Conservation (phyloP, 176 grass and related monocot genomes). For the Alopecurus myosuroides region DNA sequence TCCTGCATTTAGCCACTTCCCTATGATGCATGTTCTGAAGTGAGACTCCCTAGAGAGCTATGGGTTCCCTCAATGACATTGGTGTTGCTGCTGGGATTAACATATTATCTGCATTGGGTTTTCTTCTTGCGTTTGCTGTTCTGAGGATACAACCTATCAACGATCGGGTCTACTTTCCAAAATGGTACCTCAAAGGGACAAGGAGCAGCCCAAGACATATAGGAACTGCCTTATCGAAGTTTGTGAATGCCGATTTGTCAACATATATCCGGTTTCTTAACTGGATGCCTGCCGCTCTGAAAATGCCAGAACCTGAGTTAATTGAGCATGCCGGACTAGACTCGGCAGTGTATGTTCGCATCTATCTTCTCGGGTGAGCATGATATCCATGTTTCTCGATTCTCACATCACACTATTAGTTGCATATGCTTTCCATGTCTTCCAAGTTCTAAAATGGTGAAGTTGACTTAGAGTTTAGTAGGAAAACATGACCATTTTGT, state of each 20-base stretch:
- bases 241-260: conserved; percentile 69
- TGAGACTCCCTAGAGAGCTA: conserved; percentile 29
- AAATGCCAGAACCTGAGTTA: conserved; percentile 89
- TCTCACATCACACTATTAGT: neutral
- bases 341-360: conserved; percentile 79
- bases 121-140: conserved; percentile 78
- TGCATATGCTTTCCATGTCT: conserved; percentile 10
- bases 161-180: conserved; percentile 91
- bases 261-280: conserved; percentile 88
- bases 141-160: conserved; percentile 84
- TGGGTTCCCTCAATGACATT: conserved; percentile 79
- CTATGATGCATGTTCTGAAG: neutral
- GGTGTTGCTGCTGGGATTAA: conserved; percentile 66
- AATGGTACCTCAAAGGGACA: conserved; percentile 92
- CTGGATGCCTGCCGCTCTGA: conserved; percentile 89
- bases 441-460: neutral
- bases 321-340: conserved; percentile 87
- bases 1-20: neutral
- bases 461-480: neutral
- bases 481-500: neutral
- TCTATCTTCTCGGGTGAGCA: conserved; percentile 90
- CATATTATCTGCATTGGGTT: conserved; percentile 65
- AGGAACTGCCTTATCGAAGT: conserved; percentile 50
- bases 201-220: conserved; percentile 70
- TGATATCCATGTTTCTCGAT: conserved; percentile 4